A percentile compares a stretch with the other conserved stretches of the same genome.
Conservation (phyloP, 345 rosid species). For the Carallia pectinifolia region DNA sequence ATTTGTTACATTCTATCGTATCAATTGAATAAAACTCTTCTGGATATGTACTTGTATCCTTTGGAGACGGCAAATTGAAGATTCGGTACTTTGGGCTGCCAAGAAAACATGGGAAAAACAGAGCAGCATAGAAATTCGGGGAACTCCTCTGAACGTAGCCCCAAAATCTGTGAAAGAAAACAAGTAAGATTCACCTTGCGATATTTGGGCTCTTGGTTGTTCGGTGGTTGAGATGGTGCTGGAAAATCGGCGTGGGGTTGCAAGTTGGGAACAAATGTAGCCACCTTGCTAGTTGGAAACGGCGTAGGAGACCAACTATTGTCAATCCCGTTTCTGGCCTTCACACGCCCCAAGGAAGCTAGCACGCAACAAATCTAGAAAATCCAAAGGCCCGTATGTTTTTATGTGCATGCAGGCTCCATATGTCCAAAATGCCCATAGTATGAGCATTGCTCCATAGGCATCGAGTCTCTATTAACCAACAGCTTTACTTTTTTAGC, state of each 20-base stretch:
- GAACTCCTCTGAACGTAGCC: conserved; percentile 38
- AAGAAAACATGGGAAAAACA: conserved; percentile 21
- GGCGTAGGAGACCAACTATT: conserved; percentile 27
- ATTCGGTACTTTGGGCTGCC: conserved; percentile 33
- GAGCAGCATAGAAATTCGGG: conserved; percentile 21
- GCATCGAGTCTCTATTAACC: too few species aligned
- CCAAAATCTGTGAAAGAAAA: conserved; percentile 34
- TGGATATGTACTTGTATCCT: too few species aligned
- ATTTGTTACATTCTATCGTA: too few species aligned
- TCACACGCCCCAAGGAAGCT: too few species aligned
- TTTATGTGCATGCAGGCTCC: too few species aligned
- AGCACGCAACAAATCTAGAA: too few species aligned
- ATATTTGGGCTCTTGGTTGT: conserved; percentile 42
- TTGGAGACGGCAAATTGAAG: conserved; percentile 23
- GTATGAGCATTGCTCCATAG: too few species aligned
- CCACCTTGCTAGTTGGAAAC: conserved; percentile 17
- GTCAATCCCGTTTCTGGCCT: conserved; percentile 19
- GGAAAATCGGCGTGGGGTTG: conserved; percentile 34
- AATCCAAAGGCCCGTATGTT: too few species aligned
- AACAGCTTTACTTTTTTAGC: too few species aligned
- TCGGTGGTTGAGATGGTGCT: conserved; percentile 34
- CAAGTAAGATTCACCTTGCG: conserved; percentile 25
- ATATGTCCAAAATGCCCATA: too few species aligned
- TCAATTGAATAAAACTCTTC: too few species aligned
- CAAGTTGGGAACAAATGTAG: conserved; percentile 4